Conservation (phyloP, 805 yeast species). For the Candida corydali region DNA sequence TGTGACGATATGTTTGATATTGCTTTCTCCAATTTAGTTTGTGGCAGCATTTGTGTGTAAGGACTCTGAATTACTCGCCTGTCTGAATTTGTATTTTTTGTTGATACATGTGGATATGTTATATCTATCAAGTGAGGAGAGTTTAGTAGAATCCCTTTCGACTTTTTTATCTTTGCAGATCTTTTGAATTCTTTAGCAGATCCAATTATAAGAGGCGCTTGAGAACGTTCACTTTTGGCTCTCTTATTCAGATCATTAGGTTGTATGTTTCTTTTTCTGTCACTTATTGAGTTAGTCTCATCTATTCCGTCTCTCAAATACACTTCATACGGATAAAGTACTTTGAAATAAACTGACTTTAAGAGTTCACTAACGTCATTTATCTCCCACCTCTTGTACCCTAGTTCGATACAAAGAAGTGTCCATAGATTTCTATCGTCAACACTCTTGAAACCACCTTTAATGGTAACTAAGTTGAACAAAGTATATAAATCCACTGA, state of each 20-base stretch:
- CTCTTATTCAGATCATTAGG: neutral
- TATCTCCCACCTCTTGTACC: constrained; percentile 68
- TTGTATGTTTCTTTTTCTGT: neutral
- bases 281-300: neutral
- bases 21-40: constrained; percentile 14
- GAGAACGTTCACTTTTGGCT: constrained; percentile 1
- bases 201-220: constrained; percentile 39
- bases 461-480: constrained; percentile 50
- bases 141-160: constrained; percentile 50
- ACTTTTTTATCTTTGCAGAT: constrained; percentile 39
- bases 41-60: constrained; percentile 16
- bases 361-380: constrained; percentile 67
- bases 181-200: constrained; percentile 45
- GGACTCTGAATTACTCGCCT: constrained; percentile 8
- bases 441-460: constrained; percentile 69
- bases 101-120: constrained; percentile 26
- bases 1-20: constrained; percentile 11
- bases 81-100: constrained; percentile 9
- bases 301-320: constrained; percentile 1
- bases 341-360: constrained; percentile 52
- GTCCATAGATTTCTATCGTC: constrained; percentile 72
- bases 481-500: constrained; percentile 62
- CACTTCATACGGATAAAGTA: constrained; percentile 29
- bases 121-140: constrained; percentile 47
- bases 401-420: constrained; percentile 75